Base-by-base conservation (phyloP, 2,329 filamentous ascomycete genomes). In the Calonectria pseudoreteaudii region DNA sequence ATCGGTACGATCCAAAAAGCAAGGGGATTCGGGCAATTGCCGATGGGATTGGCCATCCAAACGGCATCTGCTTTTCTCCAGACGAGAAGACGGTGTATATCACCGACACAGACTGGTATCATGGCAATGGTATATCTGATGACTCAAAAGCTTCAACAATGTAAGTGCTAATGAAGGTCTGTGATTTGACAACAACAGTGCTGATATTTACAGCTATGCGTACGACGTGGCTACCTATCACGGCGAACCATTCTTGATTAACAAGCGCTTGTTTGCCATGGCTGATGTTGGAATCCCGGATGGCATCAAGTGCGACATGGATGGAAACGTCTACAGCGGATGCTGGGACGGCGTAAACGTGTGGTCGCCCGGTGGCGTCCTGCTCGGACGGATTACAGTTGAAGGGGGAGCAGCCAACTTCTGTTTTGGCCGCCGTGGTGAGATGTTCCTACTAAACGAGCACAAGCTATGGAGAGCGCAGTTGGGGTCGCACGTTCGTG, bases 241-340 rank as follows among this genome's bases (percentile, higher is more conserved):
- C 16, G 76, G 77, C 4, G 73, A 83, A n/a, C 86, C 85, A 0
- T 86, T 87, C 53, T 80, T 90, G 30, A 80, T 76, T 1, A 90
- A 90, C 76, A 84, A 86, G 14, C 84, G 89, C 23, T 78, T 90
- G 0, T 91, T 91, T 72, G 87, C 88, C 3, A 86, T 88, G 79
- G 86, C 86, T 1, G 86, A 87, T 49, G 82, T 78, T 0, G 88
- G 88, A 0, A 83, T 89, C 6, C 89, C 89, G 0, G 87, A 83
- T 74, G 85, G 83, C n/a, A 87, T 89, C 72, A 87, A 88, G 70
- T 87, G 85, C 69, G 87, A 89, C 67, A 75, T 83, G 0, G 66
- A 84, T 6, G 88, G 88, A 0, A 88, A 89, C 68, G 85, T 90
- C 0, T 90, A 88, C 80, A 82, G 85, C 41, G 88, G 87, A 2